Percentiles rank a stretch among this genome's conserved stretches.
Evolutionary conservation across 208 protist species (phyloP).

Genomic region (Leishmania mexicana): DNA sequence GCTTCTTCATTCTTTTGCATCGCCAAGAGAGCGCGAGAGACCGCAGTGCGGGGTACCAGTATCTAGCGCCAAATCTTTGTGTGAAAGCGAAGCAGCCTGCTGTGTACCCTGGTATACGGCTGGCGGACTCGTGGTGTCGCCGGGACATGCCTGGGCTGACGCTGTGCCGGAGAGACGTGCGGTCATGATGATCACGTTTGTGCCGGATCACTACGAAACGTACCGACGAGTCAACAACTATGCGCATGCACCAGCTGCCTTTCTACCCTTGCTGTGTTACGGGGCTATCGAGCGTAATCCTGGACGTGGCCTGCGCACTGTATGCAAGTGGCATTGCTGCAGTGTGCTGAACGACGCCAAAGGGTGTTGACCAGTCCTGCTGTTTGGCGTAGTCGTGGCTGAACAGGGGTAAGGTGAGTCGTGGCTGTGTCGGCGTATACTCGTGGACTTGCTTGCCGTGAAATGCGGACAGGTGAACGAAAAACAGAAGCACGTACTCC

Average conservation of each 20-base stretch:
- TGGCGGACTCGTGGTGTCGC: background rate
- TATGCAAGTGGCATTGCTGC: too few species aligned
- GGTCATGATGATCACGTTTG: background rate
- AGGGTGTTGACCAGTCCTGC: too few species aligned
- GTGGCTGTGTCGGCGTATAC: too few species aligned
- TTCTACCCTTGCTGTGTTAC: background rate
- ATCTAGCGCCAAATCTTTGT: background rate
- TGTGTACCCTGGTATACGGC: background rate
- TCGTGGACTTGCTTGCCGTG: too few species aligned
- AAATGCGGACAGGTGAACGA: too few species aligned
- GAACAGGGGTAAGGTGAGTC: too few species aligned
- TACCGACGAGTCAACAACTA: background rate
- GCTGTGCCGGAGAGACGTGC: background rate
- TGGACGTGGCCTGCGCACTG: too few species aligned
- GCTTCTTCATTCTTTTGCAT: background rate
- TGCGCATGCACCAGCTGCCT: background rate
- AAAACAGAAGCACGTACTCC: background rate
- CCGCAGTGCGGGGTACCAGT: background rate
- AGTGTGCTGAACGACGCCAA: too few species aligned
- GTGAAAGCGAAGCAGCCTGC: background rate
- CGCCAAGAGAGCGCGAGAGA: background rate
- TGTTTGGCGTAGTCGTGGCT: too few species aligned
- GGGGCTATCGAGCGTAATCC: too few species aligned
- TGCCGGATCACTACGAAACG: background rate
- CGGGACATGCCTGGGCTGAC: too few species aligned